Base-by-base conservation (phyloP, 352 stramenopile genomes). In the Phytophthora rubi region DNA sequence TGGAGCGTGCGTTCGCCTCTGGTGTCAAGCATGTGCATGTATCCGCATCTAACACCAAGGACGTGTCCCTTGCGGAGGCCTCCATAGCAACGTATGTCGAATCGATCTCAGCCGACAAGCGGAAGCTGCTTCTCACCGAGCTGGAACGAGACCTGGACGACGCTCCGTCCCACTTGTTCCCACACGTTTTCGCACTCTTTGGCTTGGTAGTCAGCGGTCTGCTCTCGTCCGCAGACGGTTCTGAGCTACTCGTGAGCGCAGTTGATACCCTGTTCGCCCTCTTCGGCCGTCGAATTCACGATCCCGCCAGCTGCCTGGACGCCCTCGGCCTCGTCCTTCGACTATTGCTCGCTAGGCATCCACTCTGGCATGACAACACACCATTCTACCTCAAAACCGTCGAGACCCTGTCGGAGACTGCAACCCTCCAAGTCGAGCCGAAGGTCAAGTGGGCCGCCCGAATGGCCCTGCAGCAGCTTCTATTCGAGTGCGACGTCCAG, bases 401-500 rank as follows among this genome's bases (percentile, higher is more conserved):
- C 7, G 63, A 76, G 47, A 44, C 61, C 6, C 62, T 88, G 3
- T 73, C 51, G 1, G 75, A 81, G 51, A 39, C 48, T 4, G 28
- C 70, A 47, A 64, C 64, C 6, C 15, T 83, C 9, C 73, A 82
- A 59, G 45, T 59, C 0, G 64, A 78, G 6, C 18, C 21, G 10
- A 61, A 65, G 6, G 63, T 70, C 48, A 70, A 70, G 53, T 88
- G 79, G 79, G 42, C 71, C 26, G 30, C 66, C 12, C 66, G 45
- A 18, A 82, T 80, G 18, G 51, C 72, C 18, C 59, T 88, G 32
- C 75, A 85, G 53, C 74, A 87, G 10, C 51, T 89, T 8, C 52
- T 90, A 8, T 73, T 89, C 26, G 79, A 89, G 59, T 83, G 79
- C 53, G 71, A 86, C 49, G 33, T 33, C 10, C 26, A 35, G 0